phyloP scores from a whole-genome alignment of 305 asterid species.

The Plantago rigida region DNA sequence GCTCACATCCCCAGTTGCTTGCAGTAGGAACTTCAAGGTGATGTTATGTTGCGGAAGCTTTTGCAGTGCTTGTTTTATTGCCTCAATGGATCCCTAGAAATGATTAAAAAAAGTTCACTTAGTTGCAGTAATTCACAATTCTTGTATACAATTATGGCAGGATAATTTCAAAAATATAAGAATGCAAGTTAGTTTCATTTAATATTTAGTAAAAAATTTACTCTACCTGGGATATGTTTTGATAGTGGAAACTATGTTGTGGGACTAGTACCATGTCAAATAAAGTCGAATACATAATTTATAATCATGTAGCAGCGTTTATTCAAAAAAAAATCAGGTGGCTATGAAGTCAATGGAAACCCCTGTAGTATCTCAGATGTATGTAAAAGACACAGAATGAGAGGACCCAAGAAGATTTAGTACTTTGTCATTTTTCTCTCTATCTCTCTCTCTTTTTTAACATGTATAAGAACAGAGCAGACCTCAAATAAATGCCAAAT shows the following conservation, averaged over 20 bases:
- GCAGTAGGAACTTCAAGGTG: constrained; percentile 82
- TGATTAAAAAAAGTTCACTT: constrained; percentile 23
- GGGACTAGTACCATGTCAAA: not conserved
- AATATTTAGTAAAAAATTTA: not conserved
- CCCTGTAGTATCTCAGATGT: too few species aligned
- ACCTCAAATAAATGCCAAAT: too few species aligned
- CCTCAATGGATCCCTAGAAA: constrained; percentile 83
- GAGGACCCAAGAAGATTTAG: too few species aligned
- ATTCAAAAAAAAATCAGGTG: too few species aligned
- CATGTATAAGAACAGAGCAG: too few species aligned
- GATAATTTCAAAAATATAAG: not conserved
- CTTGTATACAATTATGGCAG: not conserved
- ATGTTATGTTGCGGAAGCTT: constrained; percentile 88
- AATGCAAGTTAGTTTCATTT: not conserved
- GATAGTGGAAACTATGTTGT: constrained; percentile 2
- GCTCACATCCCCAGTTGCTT: constrained; percentile 85
- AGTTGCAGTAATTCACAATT: constrained; percentile 17
- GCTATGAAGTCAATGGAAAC: too few species aligned
- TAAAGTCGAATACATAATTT: not conserved
- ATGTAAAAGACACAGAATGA: too few species aligned
- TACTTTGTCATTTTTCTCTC: too few species aligned
- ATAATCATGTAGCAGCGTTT: too few species aligned
- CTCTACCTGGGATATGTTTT: not conserved
- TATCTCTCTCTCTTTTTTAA: too few species aligned
- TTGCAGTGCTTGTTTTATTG: constrained; percentile 81